A percentile compares a stretch with the other conserved stretches of the same genome.
These are phyloP conservation scores for Trematosphaeria pertusa DNA, from an alignment of 2,329 filamentous ascomycete species.

Conservation along the genomic window DNA sequence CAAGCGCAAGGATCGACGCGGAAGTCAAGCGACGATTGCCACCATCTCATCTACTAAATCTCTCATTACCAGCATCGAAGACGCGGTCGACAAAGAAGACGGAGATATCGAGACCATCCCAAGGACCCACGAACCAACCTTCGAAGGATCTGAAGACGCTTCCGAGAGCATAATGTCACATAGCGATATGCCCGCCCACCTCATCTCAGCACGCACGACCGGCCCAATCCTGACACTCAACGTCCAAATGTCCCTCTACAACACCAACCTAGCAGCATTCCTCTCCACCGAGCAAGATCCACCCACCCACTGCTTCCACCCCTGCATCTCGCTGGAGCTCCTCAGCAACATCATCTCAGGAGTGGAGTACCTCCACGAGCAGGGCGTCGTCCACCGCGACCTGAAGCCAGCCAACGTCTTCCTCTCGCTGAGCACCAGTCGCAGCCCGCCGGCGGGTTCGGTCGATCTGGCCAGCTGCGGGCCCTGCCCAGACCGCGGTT, in stretches of 20 bases:
- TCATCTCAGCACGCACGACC: conserved; percentile 23
- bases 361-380: conserved; percentile 68
- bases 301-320: conserved; percentile 66
- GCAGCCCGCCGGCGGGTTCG: conserved; percentile 49
- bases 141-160: conserved; percentile 24
- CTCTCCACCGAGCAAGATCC: conserved; percentile 46
- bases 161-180: conserved; percentile 47
- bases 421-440: conserved; percentile 56
- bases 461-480: conserved; percentile 57
- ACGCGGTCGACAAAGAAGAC: conserved; percentile 44
- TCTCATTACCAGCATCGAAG: conserved; percentile 47
- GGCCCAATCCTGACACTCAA: conserved; percentile 60
- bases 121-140: conserved; percentile 30
- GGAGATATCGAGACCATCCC: conserved; percentile 60
- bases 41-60: conserved; percentile 51
- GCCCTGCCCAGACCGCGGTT: conserved; percentile 48
- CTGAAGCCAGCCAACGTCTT: conserved; percentile 75
- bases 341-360: conserved; percentile 68
- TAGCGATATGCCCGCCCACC: conserved; percentile 36
- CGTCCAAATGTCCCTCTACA: conserved; percentile 73
- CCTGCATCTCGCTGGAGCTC: conserved; percentile 62
- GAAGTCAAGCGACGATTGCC: conserved; percentile 47
- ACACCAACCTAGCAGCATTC: conserved; percentile 67
- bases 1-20: conserved; percentile 30
- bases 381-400: conserved; percentile 69